A percentile compares a stretch with the other conserved stretches of the same genome.
Evolutionary conservation across 2,329 filamentous ascomycete genomes (phyloP).

Genomic region (Stachybotrys chlorohalonatus): DNA sequence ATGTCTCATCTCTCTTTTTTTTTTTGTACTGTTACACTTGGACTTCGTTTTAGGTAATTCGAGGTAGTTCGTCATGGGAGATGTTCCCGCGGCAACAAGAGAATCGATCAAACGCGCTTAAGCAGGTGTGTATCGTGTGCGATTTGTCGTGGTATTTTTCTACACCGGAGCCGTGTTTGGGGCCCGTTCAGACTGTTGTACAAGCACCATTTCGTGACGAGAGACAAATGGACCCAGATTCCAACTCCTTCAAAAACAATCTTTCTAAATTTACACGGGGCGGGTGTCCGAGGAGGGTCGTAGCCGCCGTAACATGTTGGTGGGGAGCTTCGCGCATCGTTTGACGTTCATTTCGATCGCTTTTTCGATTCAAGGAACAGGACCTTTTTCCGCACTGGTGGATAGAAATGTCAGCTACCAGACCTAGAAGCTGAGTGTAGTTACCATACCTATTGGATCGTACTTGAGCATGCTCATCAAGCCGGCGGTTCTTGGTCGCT

Average conservation of each 20-base stretch:
- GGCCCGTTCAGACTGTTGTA: not conserved
- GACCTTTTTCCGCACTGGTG: conserved; percentile 81
- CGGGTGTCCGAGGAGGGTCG: not conserved
- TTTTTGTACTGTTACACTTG: not conserved
- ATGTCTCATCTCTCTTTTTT: no score
- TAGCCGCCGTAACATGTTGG: no score
- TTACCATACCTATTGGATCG: conserved; percentile 73
- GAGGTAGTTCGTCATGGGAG: not conserved
- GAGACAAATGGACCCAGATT: not conserved
- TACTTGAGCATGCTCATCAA: conserved; percentile 98
- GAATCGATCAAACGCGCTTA: not conserved
- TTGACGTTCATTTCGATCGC: not conserved
- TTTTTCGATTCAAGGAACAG: conserved; percentile 61
- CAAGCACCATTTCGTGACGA: not conserved
- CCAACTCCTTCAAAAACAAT: not conserved
- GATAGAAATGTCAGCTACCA: not conserved
- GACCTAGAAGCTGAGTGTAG: no score
- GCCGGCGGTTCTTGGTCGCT: conserved; percentile 68
- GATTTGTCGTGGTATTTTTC: not conserved
- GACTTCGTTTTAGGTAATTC: not conserved
- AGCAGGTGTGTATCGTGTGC: not conserved
- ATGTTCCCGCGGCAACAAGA: not conserved
- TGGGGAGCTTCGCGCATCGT: not conserved
- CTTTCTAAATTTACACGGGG: not conserved
- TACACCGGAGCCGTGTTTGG: not conserved